A percentile compares a stretch with the other conserved stretches of the same genome.
Evolutionary conservation across 768 basidiomycete species (phyloP).

Genomic region (Lentinula aciculospora): DNA sequence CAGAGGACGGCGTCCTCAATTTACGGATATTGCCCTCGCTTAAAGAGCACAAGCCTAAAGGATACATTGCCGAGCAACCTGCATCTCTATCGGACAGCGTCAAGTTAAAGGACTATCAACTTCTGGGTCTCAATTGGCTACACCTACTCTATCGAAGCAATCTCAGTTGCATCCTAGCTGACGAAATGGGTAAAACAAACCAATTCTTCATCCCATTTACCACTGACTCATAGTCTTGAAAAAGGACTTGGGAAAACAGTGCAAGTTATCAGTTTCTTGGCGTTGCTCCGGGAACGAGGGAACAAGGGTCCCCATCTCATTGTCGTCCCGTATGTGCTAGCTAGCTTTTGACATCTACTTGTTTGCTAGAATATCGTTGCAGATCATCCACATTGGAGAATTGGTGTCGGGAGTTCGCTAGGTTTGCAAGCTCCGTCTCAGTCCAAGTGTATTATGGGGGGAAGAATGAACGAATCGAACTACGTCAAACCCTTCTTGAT

Average conservation of each 20-base stretch:
- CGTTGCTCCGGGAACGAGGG: slow-evolving; percentile 77
- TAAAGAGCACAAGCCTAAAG: slow-evolving; percentile 37
- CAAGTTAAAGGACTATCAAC: slow-evolving; percentile 91
- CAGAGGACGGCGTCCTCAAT: slow-evolving; percentile 60
- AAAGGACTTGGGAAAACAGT: slow-evolving; percentile 98
- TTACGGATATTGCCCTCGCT: slow-evolving; percentile 41
- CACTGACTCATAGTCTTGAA: slow-evolving; percentile 5
- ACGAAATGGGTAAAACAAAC: slow-evolving; percentile 87
- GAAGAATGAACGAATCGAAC: slow-evolving; percentile 74
- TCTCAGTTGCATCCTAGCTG: slow-evolving; percentile 92
- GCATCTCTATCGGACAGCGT: slow-evolving; percentile 58
- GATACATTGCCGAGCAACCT: slow-evolving; percentile 77
- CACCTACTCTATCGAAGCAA: slow-evolving; percentile 75
- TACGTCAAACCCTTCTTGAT: slow-evolving; percentile 69
- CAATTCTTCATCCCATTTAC: slow-evolving; percentile 1
- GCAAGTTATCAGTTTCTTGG: slow-evolving; percentile 97
- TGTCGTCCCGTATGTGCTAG: slow-evolving; percentile 70
- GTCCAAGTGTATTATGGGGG: slow-evolving; percentile 92
- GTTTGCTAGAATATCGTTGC: slow-evolving; percentile 4
- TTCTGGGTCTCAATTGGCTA: slow-evolving; percentile 97
- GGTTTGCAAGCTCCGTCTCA: slow-evolving; percentile 81
- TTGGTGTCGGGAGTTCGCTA: slow-evolving; percentile 94
- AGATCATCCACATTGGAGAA: slow-evolving; percentile 97
- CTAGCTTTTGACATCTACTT: slow-evolving; percentile 3
- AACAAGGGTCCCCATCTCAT: slow-evolving; percentile 85